These are phyloP conservation scores for Schwanniomyces polymorphus DNA, from an alignment of 805 yeast genomes.

Conservation along the genomic window DNA sequence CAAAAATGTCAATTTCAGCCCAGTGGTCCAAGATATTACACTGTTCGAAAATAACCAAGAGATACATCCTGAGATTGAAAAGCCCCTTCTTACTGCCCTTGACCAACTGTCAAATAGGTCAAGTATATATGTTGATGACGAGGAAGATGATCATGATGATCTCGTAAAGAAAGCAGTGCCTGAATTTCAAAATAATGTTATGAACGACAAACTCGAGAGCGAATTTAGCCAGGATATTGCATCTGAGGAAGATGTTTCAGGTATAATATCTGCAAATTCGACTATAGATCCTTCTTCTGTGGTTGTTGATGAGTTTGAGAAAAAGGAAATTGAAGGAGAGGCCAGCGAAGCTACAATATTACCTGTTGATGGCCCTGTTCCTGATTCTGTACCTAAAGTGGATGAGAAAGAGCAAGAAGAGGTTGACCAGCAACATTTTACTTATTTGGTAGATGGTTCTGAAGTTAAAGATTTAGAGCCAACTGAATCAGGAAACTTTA, in stretches of 20 bases:
- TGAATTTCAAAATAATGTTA: background rate
- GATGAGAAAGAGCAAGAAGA: background rate
- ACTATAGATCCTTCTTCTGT: slow-evolving; percentile 21
- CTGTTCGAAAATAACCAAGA: background rate
- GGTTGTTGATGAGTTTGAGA: slow-evolving; percentile 25
- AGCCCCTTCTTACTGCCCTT: background rate
- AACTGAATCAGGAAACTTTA: slow-evolving; percentile 1
- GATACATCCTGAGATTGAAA: background rate
- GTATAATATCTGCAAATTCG: background rate
- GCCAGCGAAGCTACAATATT: background rate
- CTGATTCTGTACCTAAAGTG: background rate
- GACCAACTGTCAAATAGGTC: slow-evolving; percentile 2
- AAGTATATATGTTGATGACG: slow-evolving; percentile 3
- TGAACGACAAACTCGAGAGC: background rate
- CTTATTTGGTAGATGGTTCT: background rate
- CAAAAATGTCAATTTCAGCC: background rate
- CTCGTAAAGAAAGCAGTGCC: slow-evolving; percentile 3
- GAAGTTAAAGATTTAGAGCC: slow-evolving; percentile 4
- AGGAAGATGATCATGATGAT: slow-evolving; percentile 4
- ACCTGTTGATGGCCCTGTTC: background rate
- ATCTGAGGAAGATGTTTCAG: slow-evolving; percentile 8
- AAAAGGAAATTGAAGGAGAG: slow-evolving; percentile 6
- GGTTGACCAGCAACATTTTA: background rate
- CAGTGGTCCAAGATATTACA: background rate
- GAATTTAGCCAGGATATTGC: slow-evolving; percentile 12